These are phyloP conservation scores for Pseudogymnoascus sp. DNA, from an alignment of 2,329 filamentous ascomycete species.

Conservation along the genomic window DNA sequence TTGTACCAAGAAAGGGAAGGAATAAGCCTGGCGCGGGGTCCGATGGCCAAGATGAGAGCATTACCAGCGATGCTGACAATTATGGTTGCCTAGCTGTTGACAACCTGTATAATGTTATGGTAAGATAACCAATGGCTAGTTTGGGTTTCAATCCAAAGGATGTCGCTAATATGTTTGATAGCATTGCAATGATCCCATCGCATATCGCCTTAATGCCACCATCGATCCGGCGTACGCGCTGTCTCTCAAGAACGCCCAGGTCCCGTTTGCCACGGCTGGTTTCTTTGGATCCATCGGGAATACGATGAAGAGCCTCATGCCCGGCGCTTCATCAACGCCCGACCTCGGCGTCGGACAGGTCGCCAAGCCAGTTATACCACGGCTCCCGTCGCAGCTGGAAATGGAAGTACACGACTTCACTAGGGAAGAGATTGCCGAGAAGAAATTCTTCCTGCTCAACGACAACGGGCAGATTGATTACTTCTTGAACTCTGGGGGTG, in stretches of 20 bases:
- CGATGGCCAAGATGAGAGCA: conserved; percentile 41
- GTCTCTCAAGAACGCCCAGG: conserved; percentile 66
- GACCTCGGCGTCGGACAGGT: conserved; percentile 33
- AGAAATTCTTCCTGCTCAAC: conserved; percentile 77
- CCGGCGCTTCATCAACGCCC: conserved; percentile 32
- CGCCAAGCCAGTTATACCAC: conserved; percentile 29
- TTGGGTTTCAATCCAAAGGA: not conserved
- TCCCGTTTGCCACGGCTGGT: conserved; percentile 63
- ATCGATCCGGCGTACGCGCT: conserved; percentile 74
- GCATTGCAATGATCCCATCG: conserved; percentile 62
- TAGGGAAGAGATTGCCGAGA: conserved; percentile 84
- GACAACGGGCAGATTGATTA: conserved; percentile 96
- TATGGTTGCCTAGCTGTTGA: conserved; percentile 92
- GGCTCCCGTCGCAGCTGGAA: conserved; percentile 64
- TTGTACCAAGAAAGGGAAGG: conserved; percentile 69
- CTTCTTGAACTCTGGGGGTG: conserved; percentile 73
- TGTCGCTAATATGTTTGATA: conserved; percentile 15
- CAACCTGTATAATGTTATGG: conserved; percentile 90
- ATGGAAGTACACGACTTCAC: conserved; percentile 94
- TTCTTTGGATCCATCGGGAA: conserved; percentile 58
- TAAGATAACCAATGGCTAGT: conserved; percentile 22
- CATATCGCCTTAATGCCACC: conserved; percentile 84
- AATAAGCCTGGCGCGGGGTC: conserved; percentile 66
- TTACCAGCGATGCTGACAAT: conserved; percentile 69
- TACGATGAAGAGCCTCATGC: conserved; percentile 54